Base-by-base conservation (phyloP, 805 yeast genomes). In the Metschnikowia rubicola region DNA sequence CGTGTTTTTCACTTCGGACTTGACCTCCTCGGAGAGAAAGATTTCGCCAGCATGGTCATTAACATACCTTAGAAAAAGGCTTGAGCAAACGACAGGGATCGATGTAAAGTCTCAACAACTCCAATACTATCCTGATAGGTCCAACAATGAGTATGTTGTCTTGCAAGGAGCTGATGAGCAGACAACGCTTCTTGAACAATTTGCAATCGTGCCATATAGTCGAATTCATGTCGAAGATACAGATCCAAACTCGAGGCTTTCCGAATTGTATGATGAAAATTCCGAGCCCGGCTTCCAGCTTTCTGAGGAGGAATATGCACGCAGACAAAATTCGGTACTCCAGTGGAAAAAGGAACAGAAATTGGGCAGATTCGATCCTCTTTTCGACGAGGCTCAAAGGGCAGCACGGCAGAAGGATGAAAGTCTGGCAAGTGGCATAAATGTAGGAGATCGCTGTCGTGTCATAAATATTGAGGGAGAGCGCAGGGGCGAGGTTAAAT, bases 51-150 rank as follows among this genome's bases (percentile, higher is more conserved):
- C 70, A 34, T 86, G 92, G 91, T 63, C 79, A 0, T 45, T 86
- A 12, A 64, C 63, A 7, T 67, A 78, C 51, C 72, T 88, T 42
- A 77, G 80, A 52, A 53, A 64, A 35, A 74, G 78, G 47, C 63
- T 88, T 10, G 94, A 86, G 56, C 73, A 71, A 32, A 79, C 87
- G 50, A 86, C 96, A 0, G 96, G 96, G 2, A 78, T 88, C 28
- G 80, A 83, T 4, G 84, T 88, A 3, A 51, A 58, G 11, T 67
- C 62, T 48, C 96, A 84, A 59, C 66, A 66, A 12, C 59, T 83
- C 12, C 72, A 71, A 46, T 63, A 79, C 33, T 81, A 78, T 55
- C 66, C 70, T 8, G 56, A 65, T 3, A 61, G 70, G 7, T 60
- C 66, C 37, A 66, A 77, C 50, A 64, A 66, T 56, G 73, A 67